phyloP scores from a whole-genome alignment of 441 rosid genomes.

The Mallotus repandus region DNA sequence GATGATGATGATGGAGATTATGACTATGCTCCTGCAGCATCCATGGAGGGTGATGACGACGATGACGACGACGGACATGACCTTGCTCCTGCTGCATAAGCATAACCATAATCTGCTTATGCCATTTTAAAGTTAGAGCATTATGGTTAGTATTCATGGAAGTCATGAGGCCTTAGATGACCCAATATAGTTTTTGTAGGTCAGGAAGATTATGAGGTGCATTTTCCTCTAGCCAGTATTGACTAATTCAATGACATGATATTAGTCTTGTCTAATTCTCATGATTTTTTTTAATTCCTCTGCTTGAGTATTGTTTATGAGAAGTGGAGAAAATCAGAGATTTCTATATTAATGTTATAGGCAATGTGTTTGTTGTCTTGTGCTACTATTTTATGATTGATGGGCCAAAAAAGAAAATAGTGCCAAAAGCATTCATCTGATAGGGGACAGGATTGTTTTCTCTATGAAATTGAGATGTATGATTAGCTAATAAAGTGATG shows the following conservation, averaged over 20 bases:
- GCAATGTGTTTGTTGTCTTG: not conserved
- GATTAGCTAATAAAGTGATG: not conserved
- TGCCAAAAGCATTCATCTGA: not conserved
- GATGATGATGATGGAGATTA: slow-evolving; percentile 14
- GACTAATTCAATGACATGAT: not conserved
- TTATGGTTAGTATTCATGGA: not conserved
- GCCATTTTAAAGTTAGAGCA: not conserved
- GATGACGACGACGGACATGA: not conserved
- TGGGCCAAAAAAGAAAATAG: not conserved
- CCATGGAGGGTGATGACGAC: slow-evolving; percentile 15
- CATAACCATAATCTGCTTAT: not conserved
- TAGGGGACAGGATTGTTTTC: not conserved
- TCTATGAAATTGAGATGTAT: not conserved
- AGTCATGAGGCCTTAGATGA: not conserved
- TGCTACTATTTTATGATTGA: not conserved
- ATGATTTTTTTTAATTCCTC: not conserved
- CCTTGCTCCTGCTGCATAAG: not conserved
- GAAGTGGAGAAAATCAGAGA: not conserved
- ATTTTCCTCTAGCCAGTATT: not conserved
- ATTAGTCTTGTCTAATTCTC: not conserved
- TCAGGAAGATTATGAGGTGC: not conserved
- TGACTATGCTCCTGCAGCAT: slow-evolving; percentile 20
- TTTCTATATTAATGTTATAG: too few species aligned
- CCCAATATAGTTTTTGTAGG: not conserved
- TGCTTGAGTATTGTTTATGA: not conserved